phyloP scores from a whole-genome alignment of 768 basidiomycete genomes.

The Boletus tylopilopsis region DNA sequence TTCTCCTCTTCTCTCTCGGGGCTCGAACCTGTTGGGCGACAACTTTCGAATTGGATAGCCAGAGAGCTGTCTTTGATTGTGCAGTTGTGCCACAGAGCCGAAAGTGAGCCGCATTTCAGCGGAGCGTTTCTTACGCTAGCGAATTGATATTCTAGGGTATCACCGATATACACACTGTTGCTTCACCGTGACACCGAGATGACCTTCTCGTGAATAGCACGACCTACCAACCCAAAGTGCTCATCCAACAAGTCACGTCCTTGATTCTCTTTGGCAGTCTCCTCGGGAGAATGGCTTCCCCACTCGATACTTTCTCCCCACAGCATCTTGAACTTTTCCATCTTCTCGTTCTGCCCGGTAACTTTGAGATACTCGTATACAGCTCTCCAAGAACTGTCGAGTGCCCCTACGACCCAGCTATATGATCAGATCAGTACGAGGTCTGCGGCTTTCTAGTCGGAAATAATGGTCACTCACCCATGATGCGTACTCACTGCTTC shows the following conservation, averaged over 20 bases:
- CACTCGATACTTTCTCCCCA: conserved; percentile 34
- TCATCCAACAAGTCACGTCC: not conserved
- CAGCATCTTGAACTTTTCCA: conserved; percentile 12
- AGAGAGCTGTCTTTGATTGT: no score
- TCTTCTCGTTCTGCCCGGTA: conserved; percentile 7
- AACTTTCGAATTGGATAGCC: no score
- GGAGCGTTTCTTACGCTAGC: no score
- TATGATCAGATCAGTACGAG: not conserved
- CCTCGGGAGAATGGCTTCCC: not conserved
- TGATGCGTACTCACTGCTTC: conserved; percentile 33
- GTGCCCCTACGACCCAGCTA: conserved; percentile 38
- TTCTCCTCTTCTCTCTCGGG: no score
- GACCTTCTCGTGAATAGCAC: not conserved
- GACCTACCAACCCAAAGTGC: conserved; percentile 1
- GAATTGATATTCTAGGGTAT: no score
- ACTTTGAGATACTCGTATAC: conserved; percentile 25
- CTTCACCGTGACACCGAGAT: not conserved
- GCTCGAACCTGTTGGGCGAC: no score
- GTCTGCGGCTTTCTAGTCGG: not conserved
- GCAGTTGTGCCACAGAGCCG: no score
- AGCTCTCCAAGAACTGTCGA: conserved; percentile 36
- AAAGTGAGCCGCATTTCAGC: no score
- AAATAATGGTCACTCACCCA: conserved; percentile 27
- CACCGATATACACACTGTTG: no score
- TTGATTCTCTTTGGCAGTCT: not conserved